These are phyloP conservation scores for Celoporthe dispersa DNA, from an alignment of 2,329 filamentous ascomycete genomes.

Conservation along the genomic window DNA sequence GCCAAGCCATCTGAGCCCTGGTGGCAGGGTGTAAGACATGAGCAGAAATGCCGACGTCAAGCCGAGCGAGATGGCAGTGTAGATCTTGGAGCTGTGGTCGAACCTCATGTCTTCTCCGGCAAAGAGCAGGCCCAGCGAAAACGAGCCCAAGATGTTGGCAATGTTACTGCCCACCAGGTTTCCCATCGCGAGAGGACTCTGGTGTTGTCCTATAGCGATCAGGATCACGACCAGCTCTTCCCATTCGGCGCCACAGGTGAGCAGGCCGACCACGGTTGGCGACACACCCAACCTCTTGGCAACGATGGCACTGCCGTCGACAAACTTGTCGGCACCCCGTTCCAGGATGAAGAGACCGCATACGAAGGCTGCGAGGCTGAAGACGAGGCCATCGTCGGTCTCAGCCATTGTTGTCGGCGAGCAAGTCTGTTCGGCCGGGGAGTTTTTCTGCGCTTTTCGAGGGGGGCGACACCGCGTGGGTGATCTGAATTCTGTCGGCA, in stretches of 20 bases:
- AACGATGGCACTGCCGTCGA: constrained; percentile 54
- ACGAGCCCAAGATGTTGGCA: constrained; percentile 58
- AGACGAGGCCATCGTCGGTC: constrained; percentile 43
- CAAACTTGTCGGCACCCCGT: constrained; percentile 55
- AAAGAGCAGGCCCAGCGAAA: constrained; percentile 54
- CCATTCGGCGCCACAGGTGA: constrained; percentile 58
- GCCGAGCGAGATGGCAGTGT: constrained; percentile 46
- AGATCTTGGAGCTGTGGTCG: constrained; percentile 52
- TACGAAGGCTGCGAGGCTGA: constrained; percentile 47
- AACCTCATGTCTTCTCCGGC: constrained; percentile 41
- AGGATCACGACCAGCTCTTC: constrained; percentile 58
- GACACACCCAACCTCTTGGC: constrained; percentile 49
- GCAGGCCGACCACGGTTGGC: constrained; percentile 52
- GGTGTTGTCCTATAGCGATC: constrained; percentile 48
- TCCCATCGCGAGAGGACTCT: constrained; percentile 51
- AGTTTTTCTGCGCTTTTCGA: background rate
- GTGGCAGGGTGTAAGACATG: constrained; percentile 38
- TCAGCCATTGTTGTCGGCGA: constrained; percentile 37
- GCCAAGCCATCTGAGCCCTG: constrained; percentile 39
- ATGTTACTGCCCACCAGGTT: constrained; percentile 56
- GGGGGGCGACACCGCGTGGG: background rate
- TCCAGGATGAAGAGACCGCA: constrained; percentile 53
- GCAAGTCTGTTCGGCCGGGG: too few relatives aligned
- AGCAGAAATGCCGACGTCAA: constrained; percentile 46
- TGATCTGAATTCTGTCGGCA: background rate